Conservation (phyloP, 1,139 yeast species). For the Yamadazyma diddensiae region DNA sequence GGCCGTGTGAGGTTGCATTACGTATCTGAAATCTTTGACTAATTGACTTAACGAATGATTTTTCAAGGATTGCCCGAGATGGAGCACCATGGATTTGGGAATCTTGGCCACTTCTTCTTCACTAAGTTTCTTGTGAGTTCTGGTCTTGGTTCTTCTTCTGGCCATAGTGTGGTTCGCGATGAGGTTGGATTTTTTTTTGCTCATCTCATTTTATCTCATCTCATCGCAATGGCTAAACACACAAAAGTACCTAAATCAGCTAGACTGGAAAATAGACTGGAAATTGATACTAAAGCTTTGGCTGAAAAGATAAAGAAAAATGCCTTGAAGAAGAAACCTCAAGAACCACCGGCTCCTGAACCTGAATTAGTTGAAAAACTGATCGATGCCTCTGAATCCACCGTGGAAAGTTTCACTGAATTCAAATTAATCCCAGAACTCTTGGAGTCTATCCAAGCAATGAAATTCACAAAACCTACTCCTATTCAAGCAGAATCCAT, state of each 20-base stretch:
- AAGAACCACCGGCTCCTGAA: neutral
- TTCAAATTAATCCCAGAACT: slow-evolving; percentile 76
- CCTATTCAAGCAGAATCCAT: slow-evolving; percentile 92
- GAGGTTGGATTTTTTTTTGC: neutral
- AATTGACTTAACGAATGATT: slow-evolving; percentile 82
- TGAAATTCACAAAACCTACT: slow-evolving; percentile 70
- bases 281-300: slow-evolving; percentile 21
- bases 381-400: slow-evolving; percentile 24
- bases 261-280: slow-evolving; percentile 2
- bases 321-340: slow-evolving; percentile 34
- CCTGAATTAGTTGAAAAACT: slow-evolving; percentile 7
- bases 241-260: slow-evolving; percentile 2
- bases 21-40: slow-evolving; percentile 80
- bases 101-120: slow-evolving; percentile 71
- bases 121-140: slow-evolving; percentile 73
- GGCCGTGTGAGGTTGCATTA: slow-evolving; percentile 98
- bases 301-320: slow-evolving; percentile 55
- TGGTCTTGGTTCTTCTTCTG: slow-evolving; percentile 58
- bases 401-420: slow-evolving; percentile 44
- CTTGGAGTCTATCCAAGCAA: slow-evolving; percentile 68
- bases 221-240: slow-evolving; percentile 8
- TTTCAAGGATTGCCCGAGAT: slow-evolving; percentile 74
- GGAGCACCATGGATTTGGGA: slow-evolving; percentile 91
- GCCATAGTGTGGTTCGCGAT: slow-evolving; percentile 26
- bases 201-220: slow-evolving; percentile 8